phyloP scores from a whole-genome alignment of 1,284 basidiomycete species.

The Phellinidium pouzarii region DNA sequence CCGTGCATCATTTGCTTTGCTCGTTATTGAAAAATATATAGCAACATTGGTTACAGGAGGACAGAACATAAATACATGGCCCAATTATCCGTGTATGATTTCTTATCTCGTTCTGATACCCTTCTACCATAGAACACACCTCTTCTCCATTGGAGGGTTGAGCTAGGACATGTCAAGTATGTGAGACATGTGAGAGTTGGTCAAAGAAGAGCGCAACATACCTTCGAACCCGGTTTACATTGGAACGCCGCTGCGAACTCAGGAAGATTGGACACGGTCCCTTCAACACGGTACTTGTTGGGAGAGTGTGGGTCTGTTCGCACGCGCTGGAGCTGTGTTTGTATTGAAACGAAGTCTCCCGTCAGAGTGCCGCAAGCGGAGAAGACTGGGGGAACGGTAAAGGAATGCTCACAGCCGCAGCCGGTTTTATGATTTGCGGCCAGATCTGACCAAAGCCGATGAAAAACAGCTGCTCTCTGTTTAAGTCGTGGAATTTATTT shows the following conservation, averaged over 20 bases:
- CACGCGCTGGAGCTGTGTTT: slow-evolving; percentile 61
- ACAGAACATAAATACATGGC: no score
- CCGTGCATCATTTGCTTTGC: background rate
- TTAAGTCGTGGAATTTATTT: background rate
- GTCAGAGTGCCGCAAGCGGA: slow-evolving; percentile 23
- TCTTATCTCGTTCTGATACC: background rate
- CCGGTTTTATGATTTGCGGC: slow-evolving; percentile 70
- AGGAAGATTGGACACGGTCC: slow-evolving; percentile 74
- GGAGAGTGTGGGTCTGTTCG: slow-evolving; percentile 89
- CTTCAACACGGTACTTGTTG: slow-evolving; percentile 69
- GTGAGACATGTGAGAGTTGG: background rate
- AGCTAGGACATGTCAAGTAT: slow-evolving; percentile 14
- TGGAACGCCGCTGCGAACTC: slow-evolving; percentile 77
- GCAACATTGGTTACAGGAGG: no score
- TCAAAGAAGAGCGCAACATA: slow-evolving; percentile 26
- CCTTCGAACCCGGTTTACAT: slow-evolving; percentile 65
- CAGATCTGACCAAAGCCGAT: slow-evolving; percentile 77
- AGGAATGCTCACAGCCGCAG: slow-evolving; percentile 58
- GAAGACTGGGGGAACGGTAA: background rate
- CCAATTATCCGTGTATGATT: no score
- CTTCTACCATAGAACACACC: slow-evolving; percentile 15
- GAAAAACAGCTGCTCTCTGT: slow-evolving; percentile 86
- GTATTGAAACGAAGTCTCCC: slow-evolving; percentile 19
- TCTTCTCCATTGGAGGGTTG: slow-evolving; percentile 22
- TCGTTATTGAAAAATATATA: no score